Conservation (phyloP, 768 basidiomycete species). For the Amanita brunnescens region DNA sequence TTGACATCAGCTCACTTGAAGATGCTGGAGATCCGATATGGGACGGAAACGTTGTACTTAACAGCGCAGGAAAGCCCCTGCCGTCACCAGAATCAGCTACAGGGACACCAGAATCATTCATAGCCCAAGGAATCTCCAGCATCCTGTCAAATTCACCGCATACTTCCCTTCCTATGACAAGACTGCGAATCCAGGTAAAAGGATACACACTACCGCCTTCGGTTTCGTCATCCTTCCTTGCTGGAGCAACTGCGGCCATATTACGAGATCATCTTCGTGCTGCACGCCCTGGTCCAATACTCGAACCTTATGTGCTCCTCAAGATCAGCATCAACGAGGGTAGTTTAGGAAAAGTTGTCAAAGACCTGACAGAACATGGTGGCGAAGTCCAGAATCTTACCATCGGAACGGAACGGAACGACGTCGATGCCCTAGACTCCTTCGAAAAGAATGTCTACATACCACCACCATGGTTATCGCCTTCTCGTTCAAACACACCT, state of each 20-base stretch:
- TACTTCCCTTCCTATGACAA: slow-evolving; percentile 62
- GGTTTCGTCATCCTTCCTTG: slow-evolving; percentile 41
- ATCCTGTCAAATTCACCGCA: slow-evolving; percentile 73
- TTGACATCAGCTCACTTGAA: slow-evolving; percentile 46
- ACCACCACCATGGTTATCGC: slow-evolving; percentile 70
- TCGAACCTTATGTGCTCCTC: slow-evolving; percentile 71
- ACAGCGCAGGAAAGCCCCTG: slow-evolving; percentile 40
- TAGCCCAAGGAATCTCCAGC: slow-evolving; percentile 63
- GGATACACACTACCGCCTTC: slow-evolving; percentile 33
- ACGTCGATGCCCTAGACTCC: slow-evolving; percentile 35
- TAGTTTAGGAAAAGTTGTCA: slow-evolving; percentile 67
- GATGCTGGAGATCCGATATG: slow-evolving; percentile 64
- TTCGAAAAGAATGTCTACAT: slow-evolving; percentile 61
- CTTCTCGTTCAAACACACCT: slow-evolving; percentile 30
- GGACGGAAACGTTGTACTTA: slow-evolving; percentile 71
- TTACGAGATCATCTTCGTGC: slow-evolving; percentile 52
- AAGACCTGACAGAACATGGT: slow-evolving; percentile 75
- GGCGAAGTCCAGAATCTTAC: slow-evolving; percentile 72
- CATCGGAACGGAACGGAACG: slow-evolving; percentile 28
- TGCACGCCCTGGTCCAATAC: slow-evolving; percentile 61
- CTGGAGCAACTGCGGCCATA: slow-evolving; percentile 56
- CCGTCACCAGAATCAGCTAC: slow-evolving; percentile 41
- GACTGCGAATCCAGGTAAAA: slow-evolving; percentile 47
- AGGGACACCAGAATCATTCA: slow-evolving; percentile 39
- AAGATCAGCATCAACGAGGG: slow-evolving; percentile 63